Percentiles rank a stretch among this genome's conserved stretches.
These are phyloP conservation scores for Lipomyces sp. DNA, from an alignment of 805 yeast species.

Conservation along the genomic window DNA sequence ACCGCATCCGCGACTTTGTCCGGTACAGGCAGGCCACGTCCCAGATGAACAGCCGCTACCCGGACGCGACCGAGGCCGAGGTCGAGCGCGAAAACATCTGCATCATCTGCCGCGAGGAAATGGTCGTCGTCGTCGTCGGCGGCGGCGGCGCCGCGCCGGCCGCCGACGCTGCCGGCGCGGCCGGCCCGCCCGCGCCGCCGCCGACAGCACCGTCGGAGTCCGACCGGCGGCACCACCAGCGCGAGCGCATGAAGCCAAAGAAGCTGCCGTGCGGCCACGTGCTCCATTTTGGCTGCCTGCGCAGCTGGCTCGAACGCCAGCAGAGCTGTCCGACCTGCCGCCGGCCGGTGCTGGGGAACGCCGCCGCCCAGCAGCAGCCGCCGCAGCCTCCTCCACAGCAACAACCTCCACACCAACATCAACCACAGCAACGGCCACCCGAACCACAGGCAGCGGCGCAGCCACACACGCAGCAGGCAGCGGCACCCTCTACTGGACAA, in stretches of 20 bases:
- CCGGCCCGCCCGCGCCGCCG: slow-evolving; percentile 39
- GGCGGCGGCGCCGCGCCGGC: too few relatives aligned
- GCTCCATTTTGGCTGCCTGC: slow-evolving; percentile 83
- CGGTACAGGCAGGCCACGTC: slow-evolving; percentile 43
- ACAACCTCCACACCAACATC: background rate
- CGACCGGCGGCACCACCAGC: slow-evolving; percentile 18
- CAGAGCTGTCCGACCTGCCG: slow-evolving; percentile 93
- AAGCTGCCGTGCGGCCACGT: slow-evolving; percentile 81
- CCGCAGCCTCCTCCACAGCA: slow-evolving; percentile 1
- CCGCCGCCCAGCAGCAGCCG: background rate
- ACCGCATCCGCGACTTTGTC: slow-evolving; percentile 34
- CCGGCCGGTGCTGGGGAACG: slow-evolving; percentile 52
- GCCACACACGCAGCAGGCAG: background rate
- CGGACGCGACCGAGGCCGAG: slow-evolving; percentile 60
- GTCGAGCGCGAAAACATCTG: slow-evolving; percentile 51
- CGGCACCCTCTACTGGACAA: background rate
- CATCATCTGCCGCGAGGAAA: slow-evolving; percentile 89
- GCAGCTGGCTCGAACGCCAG: slow-evolving; percentile 89
- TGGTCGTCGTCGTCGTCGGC: too few relatives aligned
- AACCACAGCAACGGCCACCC: background rate
- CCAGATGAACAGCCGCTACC: slow-evolving; percentile 60
- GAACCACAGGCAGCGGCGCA: background rate
- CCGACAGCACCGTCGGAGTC: slow-evolving; percentile 27
- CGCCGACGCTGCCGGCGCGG: slow-evolving; percentile 33
- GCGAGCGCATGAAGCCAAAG: slow-evolving; percentile 53